Percentiles rank a stretch among this genome's conserved stretches.
Evolutionary conservation across 2,329 filamentous ascomycete species (phyloP).

Genomic region (Ophiostoma australiae): DNA sequence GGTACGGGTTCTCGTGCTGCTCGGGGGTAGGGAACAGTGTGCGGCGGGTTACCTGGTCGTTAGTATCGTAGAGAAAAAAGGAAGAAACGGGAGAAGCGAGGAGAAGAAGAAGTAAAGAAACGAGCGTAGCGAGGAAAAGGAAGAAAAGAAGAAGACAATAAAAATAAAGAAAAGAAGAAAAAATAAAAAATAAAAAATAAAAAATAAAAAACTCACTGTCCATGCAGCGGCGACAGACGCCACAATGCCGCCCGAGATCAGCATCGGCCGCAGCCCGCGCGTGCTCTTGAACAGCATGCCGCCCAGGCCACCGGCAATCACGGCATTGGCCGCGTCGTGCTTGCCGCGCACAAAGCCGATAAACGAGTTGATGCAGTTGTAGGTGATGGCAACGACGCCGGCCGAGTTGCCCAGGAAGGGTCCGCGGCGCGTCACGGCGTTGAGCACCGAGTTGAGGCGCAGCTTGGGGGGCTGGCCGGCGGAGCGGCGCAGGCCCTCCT

Average conservation of each 20-base stretch:
- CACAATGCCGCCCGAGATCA: slow-evolving; percentile 88
- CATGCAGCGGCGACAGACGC: slow-evolving; percentile 78
- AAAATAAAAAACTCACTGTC: slow-evolving; percentile 63
- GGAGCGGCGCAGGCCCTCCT: slow-evolving; percentile 80
- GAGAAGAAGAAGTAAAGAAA: neutral
- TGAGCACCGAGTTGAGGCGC: slow-evolving; percentile 87
- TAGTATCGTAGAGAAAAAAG: neutral
- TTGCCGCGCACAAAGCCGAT: slow-evolving; percentile 75
- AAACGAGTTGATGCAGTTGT: slow-evolving; percentile 86
- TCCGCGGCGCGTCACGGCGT: slow-evolving; percentile 85
- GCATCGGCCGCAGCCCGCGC: slow-evolving; percentile 80
- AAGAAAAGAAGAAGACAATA: neutral
- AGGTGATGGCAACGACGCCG: slow-evolving; percentile 90
- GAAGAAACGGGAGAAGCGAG: neutral
- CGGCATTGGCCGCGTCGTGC: slow-evolving; percentile 85
- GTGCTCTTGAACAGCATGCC: slow-evolving; percentile 98
- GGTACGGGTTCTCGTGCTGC: slow-evolving; percentile 1
- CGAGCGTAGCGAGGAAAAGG: neutral
- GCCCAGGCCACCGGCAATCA: slow-evolving; percentile 77
- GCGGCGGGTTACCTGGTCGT: slow-evolving; percentile 28
- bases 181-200: neutral
- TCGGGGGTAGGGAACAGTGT: slow-evolving; percentile 29
- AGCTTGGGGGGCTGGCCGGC: slow-evolving; percentile 77
- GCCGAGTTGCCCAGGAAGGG: slow-evolving; percentile 96
- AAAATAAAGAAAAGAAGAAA: neutral